A percentile compares a stretch with the other conserved stretches of the same genome.
These are phyloP conservation scores for Aspergillus quadrilineatus DNA, from an alignment of 2,329 filamentous ascomycete species.

Conservation along the genomic window DNA sequence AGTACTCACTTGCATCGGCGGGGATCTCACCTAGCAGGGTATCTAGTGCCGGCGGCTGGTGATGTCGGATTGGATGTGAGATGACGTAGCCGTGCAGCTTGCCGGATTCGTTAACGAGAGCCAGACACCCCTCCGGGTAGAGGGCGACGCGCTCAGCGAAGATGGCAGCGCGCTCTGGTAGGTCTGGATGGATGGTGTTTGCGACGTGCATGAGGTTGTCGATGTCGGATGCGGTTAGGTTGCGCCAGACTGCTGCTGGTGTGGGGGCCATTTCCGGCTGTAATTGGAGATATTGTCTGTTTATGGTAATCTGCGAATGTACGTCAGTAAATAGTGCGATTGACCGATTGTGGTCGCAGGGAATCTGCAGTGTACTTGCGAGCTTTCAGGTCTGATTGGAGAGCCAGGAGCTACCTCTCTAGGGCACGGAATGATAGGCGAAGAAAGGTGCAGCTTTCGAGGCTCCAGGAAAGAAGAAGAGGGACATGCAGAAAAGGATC, in stretches of 20 bases:
- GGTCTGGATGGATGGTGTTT: constrained; percentile 1
- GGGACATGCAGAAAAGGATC: no score
- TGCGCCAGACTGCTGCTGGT: constrained; percentile 2
- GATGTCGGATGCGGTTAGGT: constrained; percentile 5
- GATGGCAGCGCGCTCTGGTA: constrained; percentile 8
- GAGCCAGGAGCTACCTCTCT: no score
- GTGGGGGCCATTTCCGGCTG: constrained; percentile 1
- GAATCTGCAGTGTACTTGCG: no score
- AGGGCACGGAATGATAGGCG: no score
- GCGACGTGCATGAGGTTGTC: neutral
- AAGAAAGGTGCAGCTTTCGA: no score
- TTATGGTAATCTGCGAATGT: no score
- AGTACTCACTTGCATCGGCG: constrained; percentile 4
- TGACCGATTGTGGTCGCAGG: no score
- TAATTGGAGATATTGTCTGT: neutral
- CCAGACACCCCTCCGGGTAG: constrained; percentile 7
- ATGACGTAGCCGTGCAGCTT: constrained; percentile 2
- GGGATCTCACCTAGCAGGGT: constrained; percentile 1
- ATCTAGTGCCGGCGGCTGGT: neutral
- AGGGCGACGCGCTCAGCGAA: constrained; percentile 8
- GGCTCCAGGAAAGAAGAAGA: no score
- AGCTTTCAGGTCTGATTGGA: no score
- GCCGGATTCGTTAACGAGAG: neutral
- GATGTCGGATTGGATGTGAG: constrained; percentile 4
- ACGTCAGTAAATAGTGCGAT: no score